Base-by-base conservation (phyloP, 805 yeast species). In the Yamadazyma sp. region DNA sequence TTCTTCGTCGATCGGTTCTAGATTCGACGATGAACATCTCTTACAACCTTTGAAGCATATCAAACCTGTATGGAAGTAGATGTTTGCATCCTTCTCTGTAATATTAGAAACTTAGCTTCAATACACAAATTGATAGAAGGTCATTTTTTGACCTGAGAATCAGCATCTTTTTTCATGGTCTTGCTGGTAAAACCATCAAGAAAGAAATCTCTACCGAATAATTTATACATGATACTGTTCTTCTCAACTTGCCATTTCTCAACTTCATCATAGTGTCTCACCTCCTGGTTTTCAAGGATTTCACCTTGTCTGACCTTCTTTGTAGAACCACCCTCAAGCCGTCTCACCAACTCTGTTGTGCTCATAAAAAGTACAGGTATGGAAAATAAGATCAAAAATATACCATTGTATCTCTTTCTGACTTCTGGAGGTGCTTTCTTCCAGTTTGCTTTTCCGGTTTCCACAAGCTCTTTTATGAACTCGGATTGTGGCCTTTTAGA, bases 171-270 rank as follows among this genome's bases (percentile, higher is more conserved):
- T 20, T 40, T 43, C 61, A 67, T 60, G 3, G 73, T 64, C 40
- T 58, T 62, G 40, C 71, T 66, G 19, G 73, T 68, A 37, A 65
- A 65, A 9, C 73, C 73, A 37, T 68, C 73, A 32, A 67, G 55
- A 43, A 58, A 68, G 48, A 62, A 65, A 38, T 68, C 74, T 28
- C 49, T 53, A 0, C 74, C 74, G 42, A 68, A 67, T 7, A 67
- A 30, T 42, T 52, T 57, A 48, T 67, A 68, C 61, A 58, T 51
- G 39, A 54, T 44, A 43, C 67, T 61, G 29, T 62, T 50, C 43
- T 50, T 56, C 44, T 67, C 73, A 5, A 58, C 62, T 34, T 47
- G 45, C 72, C 71, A 68, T 41, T 66, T 67, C 42, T 65, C 71
- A 4, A 42, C 56, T 44, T 67, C 73, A 35, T 52, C 63, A 35